Base-by-base conservation (phyloP, 2,329 filamentous ascomycete genomes). In the Triangularia verruculosa region DNA sequence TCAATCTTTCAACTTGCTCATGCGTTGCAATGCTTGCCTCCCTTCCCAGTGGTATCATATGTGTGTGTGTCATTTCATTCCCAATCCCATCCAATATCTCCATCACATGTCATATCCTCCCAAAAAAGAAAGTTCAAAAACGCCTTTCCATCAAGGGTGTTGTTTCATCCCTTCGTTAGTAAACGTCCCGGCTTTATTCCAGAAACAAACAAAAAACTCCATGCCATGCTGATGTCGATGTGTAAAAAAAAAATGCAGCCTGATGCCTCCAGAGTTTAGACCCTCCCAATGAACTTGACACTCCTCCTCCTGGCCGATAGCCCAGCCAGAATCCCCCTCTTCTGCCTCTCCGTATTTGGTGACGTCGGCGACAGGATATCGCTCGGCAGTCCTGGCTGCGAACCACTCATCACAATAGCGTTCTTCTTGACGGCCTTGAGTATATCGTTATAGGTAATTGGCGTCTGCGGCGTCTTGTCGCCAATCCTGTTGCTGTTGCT, bases 401-500 rank as follows among this genome's bases (percentile, higher is more conserved):
- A 47, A 1, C 52, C 52, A 15, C 70, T 66, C 34, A 72, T 64
- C 54, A 73, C 69, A 20, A 72, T 70, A 8, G 76, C 75, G 64
- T 77, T 80, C 71, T 78, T 79, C 71, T 78, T 78, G 39, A 80
- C 77, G 0, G 75, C 72, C 67, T 70, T 74, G 52, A 83, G 72
- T 57, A 83, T 80, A 51, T 83, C 80, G 55, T 80, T 78, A 71
- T 83, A 83, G 6, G 77, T 82, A 28, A 78, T 70, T n/a, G 81
- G 73, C 20, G 72, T 70, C 34, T 70, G 67, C 25, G 70, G 69
- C 52, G 72, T 62, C 25, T 68, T 66, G 57, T 25, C 24, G 15
- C 17, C 34, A 22, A 30, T 13, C 12, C 28, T 32, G 13, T 12
- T 34, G 32, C 8, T 34, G 32, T n/a, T 28, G 52, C 3, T 28